phyloP scores from a whole-genome alignment of 2,329 filamentous ascomycete genomes.

The Diaporthe capsici region DNA sequence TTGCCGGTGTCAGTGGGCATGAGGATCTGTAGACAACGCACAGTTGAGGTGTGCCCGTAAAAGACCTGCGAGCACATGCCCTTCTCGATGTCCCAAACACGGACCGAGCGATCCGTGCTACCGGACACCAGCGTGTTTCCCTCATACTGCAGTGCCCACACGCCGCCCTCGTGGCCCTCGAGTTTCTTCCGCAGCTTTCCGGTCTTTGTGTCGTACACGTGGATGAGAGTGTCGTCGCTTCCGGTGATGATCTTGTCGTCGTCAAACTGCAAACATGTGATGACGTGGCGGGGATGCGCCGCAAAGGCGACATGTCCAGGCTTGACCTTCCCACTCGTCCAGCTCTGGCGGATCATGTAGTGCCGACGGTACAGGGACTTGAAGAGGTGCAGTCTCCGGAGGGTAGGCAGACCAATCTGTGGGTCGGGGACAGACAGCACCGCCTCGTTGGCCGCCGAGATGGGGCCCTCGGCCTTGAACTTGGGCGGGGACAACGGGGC shows the following conservation, averaged over 20 bases:
- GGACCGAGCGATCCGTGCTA: constrained; percentile 95
- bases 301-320: constrained; percentile 95
- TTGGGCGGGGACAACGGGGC: constrained; percentile 56
- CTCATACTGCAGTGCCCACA: constrained; percentile 97
- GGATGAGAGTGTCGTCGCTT: constrained; percentile 97
- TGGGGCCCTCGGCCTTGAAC: constrained; percentile 82
- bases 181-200: constrained; percentile 87
- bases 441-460: constrained; percentile 89
- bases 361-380: constrained; percentile 97
- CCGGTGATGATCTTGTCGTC: constrained; percentile 98
- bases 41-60: constrained; percentile 97
- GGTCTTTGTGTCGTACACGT: constrained; percentile 97
- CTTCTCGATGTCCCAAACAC: constrained; percentile 98
- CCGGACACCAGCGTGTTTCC: constrained; percentile 96
- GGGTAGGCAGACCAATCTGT: constrained; percentile 80
- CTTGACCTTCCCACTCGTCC: constrained; percentile 89
- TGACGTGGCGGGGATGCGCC: constrained; percentile 96
- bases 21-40: constrained; percentile 94
- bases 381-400: constrained; percentile 91
- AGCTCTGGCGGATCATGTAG: constrained; percentile 89
- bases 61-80: constrained; percentile 95
- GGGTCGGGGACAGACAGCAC: constrained; percentile 85
- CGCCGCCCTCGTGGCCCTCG: constrained; percentile 94
- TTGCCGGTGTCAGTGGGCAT: constrained; percentile 86
- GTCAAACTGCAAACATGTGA: constrained; percentile 97